Base-by-base conservation (phyloP, 2,329 filamentous ascomycete species). In the Neophaeococcomyces aloes region DNA sequence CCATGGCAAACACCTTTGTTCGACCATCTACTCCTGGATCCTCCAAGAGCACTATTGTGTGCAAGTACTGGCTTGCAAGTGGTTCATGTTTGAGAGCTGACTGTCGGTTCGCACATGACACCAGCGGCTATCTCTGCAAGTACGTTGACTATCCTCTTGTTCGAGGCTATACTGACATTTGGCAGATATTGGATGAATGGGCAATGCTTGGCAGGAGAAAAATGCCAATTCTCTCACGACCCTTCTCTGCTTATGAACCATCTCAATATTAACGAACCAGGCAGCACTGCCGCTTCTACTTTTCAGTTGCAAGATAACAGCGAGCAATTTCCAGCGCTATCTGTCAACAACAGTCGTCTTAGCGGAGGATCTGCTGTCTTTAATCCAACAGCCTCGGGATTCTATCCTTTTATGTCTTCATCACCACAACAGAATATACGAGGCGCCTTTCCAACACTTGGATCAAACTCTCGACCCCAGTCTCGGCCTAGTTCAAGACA, bases 51-150 rank as follows among this genome's bases (percentile, higher is more conserved):
- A 83, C 86, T 19, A 82, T 95, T 30, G 85, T 96, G 32, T 98
- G 91, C 75, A 94, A 94, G 65, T 98, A 96, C 63, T 96, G 87
- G 71, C 71, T 98, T 51, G 89, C 88, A 7, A 93, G 84, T 6
- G 91, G 91, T n/a, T 85, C 91, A 63, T 98, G 91, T 62, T 79
- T 95, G 42, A 79, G 91, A 47, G 89, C 89, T 48, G 91, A 98
- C 64, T 98, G 91, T 63, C 82, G 89, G 46, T 98, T 96, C 65
- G 94, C 88, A 54, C 91, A 98, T 63, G 89, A 98, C 61, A 75
- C 94, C 34, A 94, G 86, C 59, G 93, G 85, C 59, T 91, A 95
- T 57, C 76, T 98, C 49, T 98, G 91, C 88, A 96, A 96, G 86
- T 93, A 71, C 74, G 86, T 82, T n/a, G 4, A 44, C 13, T 45